Evolutionary conservation across 305 asterid genomes (phyloP), one percentile per base, ranked within the genome.

Genomic region (Ruellia speciosa): DNA sequence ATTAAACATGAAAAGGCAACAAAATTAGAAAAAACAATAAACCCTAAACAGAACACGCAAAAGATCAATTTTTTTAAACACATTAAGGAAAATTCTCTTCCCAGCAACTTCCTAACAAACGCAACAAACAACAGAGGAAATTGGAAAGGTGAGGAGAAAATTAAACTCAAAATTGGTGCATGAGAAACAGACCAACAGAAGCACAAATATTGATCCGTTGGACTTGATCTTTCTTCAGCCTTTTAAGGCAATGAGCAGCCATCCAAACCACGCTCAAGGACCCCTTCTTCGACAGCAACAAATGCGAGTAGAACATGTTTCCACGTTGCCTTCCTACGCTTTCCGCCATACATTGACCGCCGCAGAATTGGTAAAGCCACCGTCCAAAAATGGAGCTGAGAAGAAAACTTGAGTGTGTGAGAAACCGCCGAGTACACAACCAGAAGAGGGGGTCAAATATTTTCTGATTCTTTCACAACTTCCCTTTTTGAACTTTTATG

Each of bases 191-290:
- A 86, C 99, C 99, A 9, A 92, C 95, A 14, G 87, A 86, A 68
- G 86, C 72, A 63, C 81, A 51, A 65, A 92, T 79, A 67, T 86
- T 49, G 37, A 88, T 88, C 16, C 71, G 81, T 62, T 61, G 71
- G 16, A 92, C 65, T 69, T 82, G 90, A 9, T 76, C 69, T 47
- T 75, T 84, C 40, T 80, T 77, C 11, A 88, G 82, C 67, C 77
- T 75, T 33, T 77, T 77, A 66, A 65, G 75, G 69, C 87, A 82
- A 74, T 92, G 97, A 65, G 94, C 99, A 65, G 99, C 99, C 84
- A 79, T 45, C 99, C 96, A 92, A 57, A 88, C 70, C 59, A 72
- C 75, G 64, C 90, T 90, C 40, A 88, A 65, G 34, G 73, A 72
- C 70, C 87, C 96, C 66, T 81, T 88, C 78, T 76, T 88, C 17